Evolutionary conservation across 345 rosid species (phyloP).

Genomic region (Physaria fendleri): DNA sequence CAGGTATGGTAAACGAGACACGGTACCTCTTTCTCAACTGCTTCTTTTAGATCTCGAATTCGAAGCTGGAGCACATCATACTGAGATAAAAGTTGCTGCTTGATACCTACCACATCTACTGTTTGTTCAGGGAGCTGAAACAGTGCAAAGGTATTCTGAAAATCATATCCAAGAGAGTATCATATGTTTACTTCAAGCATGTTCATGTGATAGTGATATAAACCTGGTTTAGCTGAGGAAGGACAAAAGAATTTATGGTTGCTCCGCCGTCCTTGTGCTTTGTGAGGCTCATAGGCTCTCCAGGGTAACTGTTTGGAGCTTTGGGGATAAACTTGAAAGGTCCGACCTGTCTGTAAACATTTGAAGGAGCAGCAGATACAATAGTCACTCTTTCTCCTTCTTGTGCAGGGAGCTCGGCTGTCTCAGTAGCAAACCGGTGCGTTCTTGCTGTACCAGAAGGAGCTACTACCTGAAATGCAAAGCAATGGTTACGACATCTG

Average conservation of each 20-base stretch:
- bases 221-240: slow-evolving; percentile 71
- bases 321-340: slow-evolving; percentile 81
- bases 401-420: slow-evolving; percentile 89
- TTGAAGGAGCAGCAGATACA: slow-evolving; percentile 77
- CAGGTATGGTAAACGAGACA: not conserved
- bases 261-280: slow-evolving; percentile 83
- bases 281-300: slow-evolving; percentile 88
- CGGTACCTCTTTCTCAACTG: slow-evolving; percentile 77
- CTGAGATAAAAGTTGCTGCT: slow-evolving; percentile 82
- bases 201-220: not conserved
- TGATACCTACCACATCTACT: slow-evolving; percentile 58
- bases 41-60: slow-evolving; percentile 69
- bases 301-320: slow-evolving; percentile 64
- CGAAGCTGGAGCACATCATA: slow-evolving; percentile 84
- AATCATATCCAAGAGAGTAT: not conserved
- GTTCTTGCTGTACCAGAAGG: slow-evolving; percentile 88
- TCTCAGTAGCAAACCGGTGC: slow-evolving; percentile 88
- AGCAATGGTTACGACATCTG: not conserved
- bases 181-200: not conserved
- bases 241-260: slow-evolving; percentile 52
- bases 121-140: slow-evolving; percentile 80
- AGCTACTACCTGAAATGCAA: slow-evolving; percentile 54
- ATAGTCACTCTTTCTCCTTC: slow-evolving; percentile 91
- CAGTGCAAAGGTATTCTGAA: slow-evolving; percentile 5
- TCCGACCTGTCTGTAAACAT: slow-evolving; percentile 67